These are phyloP conservation scores for Hypoxylon sp. DNA, from an alignment of 2,329 filamentous ascomycete genomes.

Conservation along the genomic window DNA sequence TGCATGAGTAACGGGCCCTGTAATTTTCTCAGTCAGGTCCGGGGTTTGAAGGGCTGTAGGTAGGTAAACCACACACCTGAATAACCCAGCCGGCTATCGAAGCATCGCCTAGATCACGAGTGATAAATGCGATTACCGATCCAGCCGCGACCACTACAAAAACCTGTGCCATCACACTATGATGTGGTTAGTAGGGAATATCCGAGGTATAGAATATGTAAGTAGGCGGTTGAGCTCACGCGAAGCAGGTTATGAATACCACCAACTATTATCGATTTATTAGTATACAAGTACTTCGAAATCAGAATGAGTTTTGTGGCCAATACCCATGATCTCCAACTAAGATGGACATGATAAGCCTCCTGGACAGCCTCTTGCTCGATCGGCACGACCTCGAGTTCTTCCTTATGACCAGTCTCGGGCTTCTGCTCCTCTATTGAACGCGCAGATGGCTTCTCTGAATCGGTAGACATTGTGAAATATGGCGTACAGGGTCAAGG, in stretches of 20 bases:
- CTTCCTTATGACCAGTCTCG: not conserved
- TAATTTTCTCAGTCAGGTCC: not conserved
- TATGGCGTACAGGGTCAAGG: no score
- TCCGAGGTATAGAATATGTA: not conserved
- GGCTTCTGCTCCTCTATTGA: constrained; percentile 12
- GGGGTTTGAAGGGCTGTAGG: not conserved
- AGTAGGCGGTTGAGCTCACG: constrained; percentile 44
- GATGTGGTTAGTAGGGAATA: not conserved
- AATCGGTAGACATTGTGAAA: constrained; percentile 29
- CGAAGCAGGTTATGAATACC: constrained; percentile 58
- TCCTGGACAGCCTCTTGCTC: constrained; percentile 46
- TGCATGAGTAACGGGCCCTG: constrained; percentile 66
- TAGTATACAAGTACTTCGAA: not conserved
- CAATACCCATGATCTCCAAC: constrained; percentile 63
- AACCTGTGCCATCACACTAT: constrained; percentile 60
- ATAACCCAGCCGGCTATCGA: constrained; percentile 64
- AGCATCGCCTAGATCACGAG: constrained; percentile 61
- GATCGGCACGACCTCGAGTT: constrained; percentile 38
- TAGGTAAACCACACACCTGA: constrained; percentile 47
- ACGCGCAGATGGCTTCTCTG: constrained; percentile 25
- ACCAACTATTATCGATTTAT: constrained; percentile 42
- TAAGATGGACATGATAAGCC: constrained; percentile 55
- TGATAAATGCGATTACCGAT: constrained; percentile 64
- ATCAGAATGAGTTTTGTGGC: not conserved
- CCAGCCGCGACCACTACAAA: constrained; percentile 65